These are phyloP conservation scores for Botryobasidium botryosum DNA, from an alignment of 768 basidiomycete species.

Conservation along the genomic window DNA sequence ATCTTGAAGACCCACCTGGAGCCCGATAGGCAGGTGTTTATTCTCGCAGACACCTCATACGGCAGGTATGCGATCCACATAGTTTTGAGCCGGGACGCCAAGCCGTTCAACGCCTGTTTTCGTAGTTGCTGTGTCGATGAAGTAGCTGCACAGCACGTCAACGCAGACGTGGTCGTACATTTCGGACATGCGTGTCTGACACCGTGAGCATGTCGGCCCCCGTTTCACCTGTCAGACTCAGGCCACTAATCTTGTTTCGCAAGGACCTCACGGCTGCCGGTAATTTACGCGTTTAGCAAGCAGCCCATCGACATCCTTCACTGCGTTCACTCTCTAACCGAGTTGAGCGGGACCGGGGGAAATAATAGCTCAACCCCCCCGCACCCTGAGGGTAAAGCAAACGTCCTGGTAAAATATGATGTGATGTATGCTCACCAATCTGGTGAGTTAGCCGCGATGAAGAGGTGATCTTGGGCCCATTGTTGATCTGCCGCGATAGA, in stretches of 20 bases:
- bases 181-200: conserved; percentile 96
- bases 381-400: conserved; percentile 14
- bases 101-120: not conserved
- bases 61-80: conserved; percentile 51
- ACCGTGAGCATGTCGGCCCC: conserved; percentile 34
- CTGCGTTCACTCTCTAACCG: conserved; percentile 30
- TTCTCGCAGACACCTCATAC: conserved; percentile 95
- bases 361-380: too few species aligned
- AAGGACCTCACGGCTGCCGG: conserved; percentile 76
- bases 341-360: conserved; percentile 18
- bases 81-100: not conserved
- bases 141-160: conserved; percentile 84
- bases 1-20: conserved; percentile 37
- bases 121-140: conserved; percentile 91
- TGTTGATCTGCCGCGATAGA: too few species aligned
- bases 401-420: conserved; percentile 50
- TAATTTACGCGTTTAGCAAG: conserved; percentile 81
- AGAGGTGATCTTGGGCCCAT: too few species aligned
- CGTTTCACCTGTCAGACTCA: not conserved
- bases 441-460: conserved; percentile 29
- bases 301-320: conserved; percentile 38
- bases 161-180: conserved; percentile 82
- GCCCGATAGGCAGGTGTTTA: conserved; percentile 46
- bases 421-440: conserved; percentile 57
- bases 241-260: not conserved